These are phyloP conservation scores for Apiotrichum akiyoshidainum DNA, from an alignment of 1,284 basidiomycete species.

Conservation along the genomic window DNA sequence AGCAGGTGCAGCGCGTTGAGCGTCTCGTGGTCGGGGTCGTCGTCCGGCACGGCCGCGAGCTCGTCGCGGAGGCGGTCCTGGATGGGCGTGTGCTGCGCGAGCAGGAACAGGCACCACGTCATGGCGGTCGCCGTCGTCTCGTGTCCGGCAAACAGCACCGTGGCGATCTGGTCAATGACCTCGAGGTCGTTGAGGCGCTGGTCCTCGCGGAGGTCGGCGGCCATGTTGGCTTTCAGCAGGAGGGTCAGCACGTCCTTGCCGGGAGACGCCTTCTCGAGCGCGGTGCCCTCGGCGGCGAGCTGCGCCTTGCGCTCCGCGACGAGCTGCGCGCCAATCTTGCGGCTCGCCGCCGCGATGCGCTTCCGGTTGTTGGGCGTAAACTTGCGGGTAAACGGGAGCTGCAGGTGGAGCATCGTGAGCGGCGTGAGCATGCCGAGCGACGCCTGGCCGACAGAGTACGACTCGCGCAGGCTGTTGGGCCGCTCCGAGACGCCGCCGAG, in stretches of 20 bases:
- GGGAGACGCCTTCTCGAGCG: conserved; percentile 48
- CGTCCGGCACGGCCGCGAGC: conserved; percentile 51
- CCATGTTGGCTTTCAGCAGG: conserved; percentile 61
- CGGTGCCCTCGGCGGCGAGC: background rate
- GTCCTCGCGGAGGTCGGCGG: conserved; percentile 55
- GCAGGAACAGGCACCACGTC: conserved; percentile 68
- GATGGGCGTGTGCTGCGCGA: conserved; percentile 57
- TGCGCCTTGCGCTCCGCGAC: conserved; percentile 19
- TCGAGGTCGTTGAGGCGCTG: conserved; percentile 64
- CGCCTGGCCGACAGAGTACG: conserved; percentile 49
- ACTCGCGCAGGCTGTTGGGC: conserved; percentile 36
- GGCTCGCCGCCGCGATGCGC: background rate
- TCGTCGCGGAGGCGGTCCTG: conserved; percentile 63
- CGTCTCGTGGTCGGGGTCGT: conserved; percentile 12
- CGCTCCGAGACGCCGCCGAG: conserved; percentile 58
- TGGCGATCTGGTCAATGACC: conserved; percentile 70
- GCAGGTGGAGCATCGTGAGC: conserved; percentile 59
- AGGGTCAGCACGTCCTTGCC: conserved; percentile 49
- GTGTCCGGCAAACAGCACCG: conserved; percentile 63
- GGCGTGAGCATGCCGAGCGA: conserved; percentile 7
- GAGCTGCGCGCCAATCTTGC: background rate
- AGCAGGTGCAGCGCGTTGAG: conserved; percentile 58
- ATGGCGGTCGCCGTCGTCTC: conserved; percentile 71
- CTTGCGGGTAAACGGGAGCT: background rate
- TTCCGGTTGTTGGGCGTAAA: conserved; percentile 21